Evolutionary conservation across 1,284 basidiomycete genomes (phyloP), one percentile per base, ranked within the genome.

Genomic region (Inonotus obliquus): DNA sequence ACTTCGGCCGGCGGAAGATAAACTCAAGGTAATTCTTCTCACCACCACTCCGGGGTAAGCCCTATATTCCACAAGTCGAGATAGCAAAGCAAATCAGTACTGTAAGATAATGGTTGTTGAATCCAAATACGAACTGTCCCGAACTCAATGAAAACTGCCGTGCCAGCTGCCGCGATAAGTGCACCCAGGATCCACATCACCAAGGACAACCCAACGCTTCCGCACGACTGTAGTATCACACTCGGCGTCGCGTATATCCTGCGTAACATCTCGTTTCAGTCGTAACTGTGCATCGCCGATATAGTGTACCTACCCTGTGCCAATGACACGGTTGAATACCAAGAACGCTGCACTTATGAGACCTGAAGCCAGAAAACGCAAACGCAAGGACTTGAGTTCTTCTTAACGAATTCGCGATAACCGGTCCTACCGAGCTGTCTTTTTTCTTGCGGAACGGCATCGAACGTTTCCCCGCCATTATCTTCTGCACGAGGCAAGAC

Each of bases 11-110:
- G 47, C 81, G 77, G 71, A 82, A 91, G 29, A 89, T 81, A 67
- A 79, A 88, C 63, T 91, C 87, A 37, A 91, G 74, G 67, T 91
- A 92, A 60, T 85, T 87, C 74, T 89, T 89, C 75, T 91, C 89
- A 17, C 85, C 89, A 1, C 89, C 89, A 89, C 47, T 49, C 14
- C 47, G 47, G 13, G 47, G 89, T 4, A 89, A 74, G 14, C 81
- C 85, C 85, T 87, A 19, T 87, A 19, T 32, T 32, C 52, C 29
- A 25, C n/a, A 0, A 29, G 14, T 32, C 5, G 17, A 32, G 2
- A 17, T 14, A 14, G 9, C 19, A 19, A 44, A 32, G 17, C 14
- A 19, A 44, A 17, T 14, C 14, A 44, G 41, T 14, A 44, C 14
- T 6, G 14, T 14, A 44, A 11, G 19, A n/a, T 21, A 2, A n/a